Base-by-base conservation (phyloP, 2,329 filamentous ascomycete genomes). In the Calonectria montana region DNA sequence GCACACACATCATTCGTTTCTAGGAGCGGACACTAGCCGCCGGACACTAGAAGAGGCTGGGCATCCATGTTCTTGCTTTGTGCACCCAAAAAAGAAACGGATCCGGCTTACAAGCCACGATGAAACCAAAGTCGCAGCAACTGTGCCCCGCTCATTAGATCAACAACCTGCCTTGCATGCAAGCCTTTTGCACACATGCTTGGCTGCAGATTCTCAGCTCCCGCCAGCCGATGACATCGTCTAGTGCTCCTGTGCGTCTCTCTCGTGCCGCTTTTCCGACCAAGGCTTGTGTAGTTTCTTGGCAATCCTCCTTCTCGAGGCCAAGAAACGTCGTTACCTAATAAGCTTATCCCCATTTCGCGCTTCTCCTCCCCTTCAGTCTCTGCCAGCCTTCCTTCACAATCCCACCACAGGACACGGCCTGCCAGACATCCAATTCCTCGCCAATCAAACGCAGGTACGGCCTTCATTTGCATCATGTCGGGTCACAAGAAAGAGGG, bases 381-480 rank as follows among this genome's bases (percentile, higher is more conserved):
- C 37, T 62, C 43, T 35, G 9, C n/a, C 27, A 45, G 43, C n/a
- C 27, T n/a, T 29, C 53, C 29, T 59, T 55, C 53, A 25, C 64
- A 66, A 53, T 35, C 31, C 47, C 57, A 62, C 35, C 25, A 37
- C 45, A 55, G 57, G 65, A 45, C 57, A n/a, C 65, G 12, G 35
- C n/a, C 25, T 35, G 31, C 50, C 31, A 27, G 15, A 57, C 57
- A 43, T 50, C 50, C 39, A 41, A n/a, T 29, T 65, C 21, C 68
- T 35, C 7, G 25, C n/a, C 43, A 37, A 27, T 67, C 67, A 55
- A 55, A 57, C 45, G 48, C 61, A 25, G 48, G 66, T 37, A 63
- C 63, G 68, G 9, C n/a, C 31, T 27, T 41, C 41, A 39, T 13
- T 25, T 50, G 65, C 77, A 72, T 67, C 64, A 82, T 83, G 82